Conservation (phyloP, 371 early-diverging fungal genomes). For the Zychaea mexicana region DNA sequence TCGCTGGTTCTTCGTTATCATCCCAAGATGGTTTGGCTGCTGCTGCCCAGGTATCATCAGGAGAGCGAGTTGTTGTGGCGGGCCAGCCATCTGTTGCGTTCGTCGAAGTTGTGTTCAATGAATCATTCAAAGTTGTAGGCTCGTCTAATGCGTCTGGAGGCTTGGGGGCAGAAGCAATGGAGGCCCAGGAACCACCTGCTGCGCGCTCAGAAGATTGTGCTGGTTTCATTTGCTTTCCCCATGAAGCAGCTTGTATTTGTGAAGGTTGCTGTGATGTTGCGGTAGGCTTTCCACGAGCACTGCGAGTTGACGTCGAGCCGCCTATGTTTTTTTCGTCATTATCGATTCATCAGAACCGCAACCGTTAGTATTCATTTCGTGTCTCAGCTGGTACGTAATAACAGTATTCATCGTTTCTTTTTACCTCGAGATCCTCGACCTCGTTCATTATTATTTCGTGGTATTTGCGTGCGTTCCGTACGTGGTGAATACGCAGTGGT, state of each 20-base stretch:
- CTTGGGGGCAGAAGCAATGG: slow-evolving; percentile 40
- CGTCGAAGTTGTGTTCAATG: slow-evolving; percentile 22
- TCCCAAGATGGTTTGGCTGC: slow-evolving; percentile 11
- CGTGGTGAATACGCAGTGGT: slow-evolving; percentile 12
- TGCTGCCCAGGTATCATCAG: not conserved
- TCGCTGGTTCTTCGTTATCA: not conserved
- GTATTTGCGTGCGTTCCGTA: slow-evolving; percentile 13
- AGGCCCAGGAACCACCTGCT: slow-evolving; percentile 41
- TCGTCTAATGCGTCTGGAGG: slow-evolving; percentile 1
- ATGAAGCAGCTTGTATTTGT: slow-evolving; percentile 18
- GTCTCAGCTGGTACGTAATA: too few relatives aligned
- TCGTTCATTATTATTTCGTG: slow-evolving; percentile 14
- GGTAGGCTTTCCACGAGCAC: slow-evolving; percentile 26
- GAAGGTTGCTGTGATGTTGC: slow-evolving; percentile 9
- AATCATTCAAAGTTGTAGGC: slow-evolving; percentile 5
- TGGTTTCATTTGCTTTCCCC: slow-evolving; percentile 20
- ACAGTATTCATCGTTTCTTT: too few relatives aligned
- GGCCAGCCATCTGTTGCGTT: slow-evolving; percentile 18
- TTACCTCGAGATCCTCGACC: slow-evolving; percentile 27
- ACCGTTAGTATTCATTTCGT: too few relatives aligned
- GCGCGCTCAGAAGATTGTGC: slow-evolving; percentile 17
- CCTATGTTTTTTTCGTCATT: slow-evolving; percentile 11
- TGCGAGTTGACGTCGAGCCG: slow-evolving; percentile 39
- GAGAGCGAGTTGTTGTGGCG: slow-evolving; percentile 1
- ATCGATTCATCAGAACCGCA: too few relatives aligned